These are phyloP conservation scores for Onygenales sp. DNA, from an alignment of 2,329 filamentous ascomycete species.

Conservation along the genomic window DNA sequence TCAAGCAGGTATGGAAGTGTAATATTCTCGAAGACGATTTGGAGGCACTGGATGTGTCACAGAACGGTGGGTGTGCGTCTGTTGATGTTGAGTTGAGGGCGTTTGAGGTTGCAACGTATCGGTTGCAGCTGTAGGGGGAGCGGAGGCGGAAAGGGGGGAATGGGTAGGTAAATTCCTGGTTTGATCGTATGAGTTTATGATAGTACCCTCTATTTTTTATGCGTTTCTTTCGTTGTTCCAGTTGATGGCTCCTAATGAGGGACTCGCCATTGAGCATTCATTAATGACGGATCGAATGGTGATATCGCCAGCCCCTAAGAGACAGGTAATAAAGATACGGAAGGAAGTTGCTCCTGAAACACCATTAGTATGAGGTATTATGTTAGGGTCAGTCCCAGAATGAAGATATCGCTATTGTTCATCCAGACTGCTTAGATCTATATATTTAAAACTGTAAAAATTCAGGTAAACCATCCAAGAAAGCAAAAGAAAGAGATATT, in stretches of 20 bases:
- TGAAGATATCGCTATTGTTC: too few species aligned
- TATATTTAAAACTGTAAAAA: background rate
- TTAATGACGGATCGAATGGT: too few species aligned
- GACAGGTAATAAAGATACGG: too few species aligned
- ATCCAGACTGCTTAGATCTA: background rate
- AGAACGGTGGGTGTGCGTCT: slow-evolving; percentile 25
- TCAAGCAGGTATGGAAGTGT: slow-evolving; percentile 70
- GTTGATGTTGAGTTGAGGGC: slow-evolving; percentile 60
- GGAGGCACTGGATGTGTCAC: slow-evolving; percentile 50
- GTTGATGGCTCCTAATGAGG: too few species aligned
- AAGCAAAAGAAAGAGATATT: background rate
- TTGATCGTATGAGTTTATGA: too few species aligned
- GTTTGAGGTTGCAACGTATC: slow-evolving; percentile 79
- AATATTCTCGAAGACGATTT: slow-evolving; percentile 85
- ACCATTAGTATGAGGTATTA: too few species aligned
- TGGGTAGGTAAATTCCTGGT: background rate
- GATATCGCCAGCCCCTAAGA: too few species aligned
- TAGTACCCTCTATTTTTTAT: too few species aligned
- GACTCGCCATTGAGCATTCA: too few species aligned
- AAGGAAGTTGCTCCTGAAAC: too few species aligned
- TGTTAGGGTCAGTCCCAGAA: too few species aligned
- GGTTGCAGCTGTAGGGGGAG: slow-evolving; percentile 44
- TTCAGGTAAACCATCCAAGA: background rate
- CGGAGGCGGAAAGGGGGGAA: background rate
- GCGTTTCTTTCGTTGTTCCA: too few species aligned